phyloP scores from a whole-genome alignment of 2,329 filamentous ascomycete species.

The Diatrype stigma region DNA sequence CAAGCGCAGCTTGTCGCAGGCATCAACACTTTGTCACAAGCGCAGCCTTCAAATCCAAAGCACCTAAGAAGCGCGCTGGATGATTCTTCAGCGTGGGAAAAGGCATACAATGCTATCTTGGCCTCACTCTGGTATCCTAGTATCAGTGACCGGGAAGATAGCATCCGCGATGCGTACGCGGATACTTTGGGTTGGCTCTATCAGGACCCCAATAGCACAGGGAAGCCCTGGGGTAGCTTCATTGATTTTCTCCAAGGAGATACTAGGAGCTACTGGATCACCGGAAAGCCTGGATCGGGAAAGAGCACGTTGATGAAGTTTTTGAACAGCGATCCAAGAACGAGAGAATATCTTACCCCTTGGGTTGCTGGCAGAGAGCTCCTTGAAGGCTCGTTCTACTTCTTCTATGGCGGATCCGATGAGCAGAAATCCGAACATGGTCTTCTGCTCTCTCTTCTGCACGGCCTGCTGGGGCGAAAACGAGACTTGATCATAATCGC shows the following conservation, averaged over 20 bases:
- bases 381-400: conserved; percentile 14
- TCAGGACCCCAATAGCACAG: conserved; percentile 4
- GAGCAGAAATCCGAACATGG: conserved; percentile 19
- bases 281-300: conserved; percentile 20
- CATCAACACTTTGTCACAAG: not conserved
- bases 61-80: not conserved
- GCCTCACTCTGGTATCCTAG: conserved; percentile 15
- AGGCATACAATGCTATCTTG: conserved; percentile 9
- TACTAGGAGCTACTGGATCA: conserved; percentile 17
- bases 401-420: conserved; percentile 13
- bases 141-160: conserved; percentile 13
- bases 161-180: conserved; percentile 10
- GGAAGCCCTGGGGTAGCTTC: conserved; percentile 13
- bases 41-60: not conserved
- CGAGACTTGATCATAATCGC: conserved; percentile 11
- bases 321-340: conserved; percentile 8
- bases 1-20: conserved; percentile 4
- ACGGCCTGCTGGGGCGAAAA: conserved; percentile 9
- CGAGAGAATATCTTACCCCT: conserved; percentile 8
- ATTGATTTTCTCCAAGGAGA: conserved; percentile 13
- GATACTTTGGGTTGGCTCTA: conserved; percentile 18
- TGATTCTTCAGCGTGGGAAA: not conserved
- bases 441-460: conserved; percentile 13
- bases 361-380: conserved; percentile 10
- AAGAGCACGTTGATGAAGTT: conserved; percentile 23